Evolutionary conservation across 1,284 basidiomycete genomes (phyloP), one percentile per base, ranked within the genome.

Genomic region (Cutaneotrichosporon mucoides): DNA sequence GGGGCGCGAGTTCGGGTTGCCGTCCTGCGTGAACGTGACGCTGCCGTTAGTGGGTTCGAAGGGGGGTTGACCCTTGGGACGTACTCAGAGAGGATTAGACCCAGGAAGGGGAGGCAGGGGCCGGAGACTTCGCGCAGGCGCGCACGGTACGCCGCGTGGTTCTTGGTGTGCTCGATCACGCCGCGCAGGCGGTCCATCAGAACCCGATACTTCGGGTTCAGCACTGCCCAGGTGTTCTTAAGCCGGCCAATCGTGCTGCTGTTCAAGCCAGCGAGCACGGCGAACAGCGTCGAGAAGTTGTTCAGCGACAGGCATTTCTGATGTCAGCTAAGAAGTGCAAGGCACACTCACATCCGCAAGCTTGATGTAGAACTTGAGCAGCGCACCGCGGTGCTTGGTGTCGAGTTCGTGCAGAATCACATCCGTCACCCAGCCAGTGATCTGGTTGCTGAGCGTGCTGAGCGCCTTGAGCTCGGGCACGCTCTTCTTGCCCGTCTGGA

Each of bases 201-300:
- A 12, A 83, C 67, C 65, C 86, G 86, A 75, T 90, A 89, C 80
- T 98, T 98, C 70, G 89, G 85, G 2, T 89, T 83, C 45, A 99
- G 81, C 73, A 90, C 90, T 68, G 83, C 81, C 96, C 96, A 99
- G 3, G 96, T 98, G 53, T 92, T 85, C 72, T 93, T 92, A 64
- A 99, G 79, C 8, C 96, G 85, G 64, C 90, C 85, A 64, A 99
- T 93, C 5, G 93, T 92, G 37, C 93, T 90, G 7, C 91, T 93
- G 70, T 97, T 97, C 55, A 99, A 82, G 2, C 93, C 96, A 4
- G 93, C 95, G 9, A 96, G 86, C 57, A 99, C 92, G 36, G 95
- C 92, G 70, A 92, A 92, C 86, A 98, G 89, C 12, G 89, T 90
- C 11, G 93, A 95, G 78, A 92, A 99, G 78, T 99, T 99, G 73